phyloP scores from a whole-genome alignment of 108 stramenopile genomes.

The Heterococcus sp. region DNA sequence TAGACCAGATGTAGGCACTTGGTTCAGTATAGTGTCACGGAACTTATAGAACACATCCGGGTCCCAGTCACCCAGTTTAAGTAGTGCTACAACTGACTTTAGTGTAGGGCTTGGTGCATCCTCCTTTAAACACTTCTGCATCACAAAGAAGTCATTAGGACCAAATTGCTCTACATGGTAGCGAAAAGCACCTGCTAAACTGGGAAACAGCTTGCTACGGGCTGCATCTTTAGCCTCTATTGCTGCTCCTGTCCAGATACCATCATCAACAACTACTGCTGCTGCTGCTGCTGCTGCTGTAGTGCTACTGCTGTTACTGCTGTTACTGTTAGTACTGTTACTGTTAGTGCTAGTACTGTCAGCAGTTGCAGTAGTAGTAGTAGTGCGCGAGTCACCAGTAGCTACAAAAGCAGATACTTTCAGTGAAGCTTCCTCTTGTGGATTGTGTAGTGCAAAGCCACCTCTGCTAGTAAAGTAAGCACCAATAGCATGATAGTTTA shows the following conservation, averaged over 20 bases:
- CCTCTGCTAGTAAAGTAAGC: constrained; percentile 63
- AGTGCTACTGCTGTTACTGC: too few relatives aligned
- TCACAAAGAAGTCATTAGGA: constrained; percentile 70
- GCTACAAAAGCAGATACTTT: constrained; percentile 62
- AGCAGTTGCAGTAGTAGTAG: background rate
- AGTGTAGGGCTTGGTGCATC: constrained; percentile 57
- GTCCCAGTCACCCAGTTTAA: constrained; percentile 67
- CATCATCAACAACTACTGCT: constrained; percentile 10
- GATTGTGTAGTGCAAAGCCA: constrained; percentile 66
- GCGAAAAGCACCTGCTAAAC: constrained; percentile 54
- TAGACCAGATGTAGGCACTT: constrained; percentile 35
- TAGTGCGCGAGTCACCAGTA: constrained; percentile 29
- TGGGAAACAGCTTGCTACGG: constrained; percentile 48
- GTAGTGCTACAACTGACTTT: constrained; percentile 58
- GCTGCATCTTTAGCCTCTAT: constrained; percentile 37
- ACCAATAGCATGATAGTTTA: constrained; percentile 73
- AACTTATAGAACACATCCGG: constrained; percentile 73
- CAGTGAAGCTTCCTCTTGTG: constrained; percentile 10
- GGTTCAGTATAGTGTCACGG: constrained; percentile 62
- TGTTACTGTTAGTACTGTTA: too few relatives aligned
- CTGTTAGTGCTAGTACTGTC: background rate
- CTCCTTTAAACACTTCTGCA: constrained; percentile 67
- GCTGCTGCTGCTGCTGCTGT: background rate
- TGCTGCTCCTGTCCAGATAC: constrained; percentile 29
- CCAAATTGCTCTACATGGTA: constrained; percentile 60